phyloP scores from a whole-genome alignment of 225 moss, liverwort and hornwort species.

The Rhytidiadelphus loreus region DNA sequence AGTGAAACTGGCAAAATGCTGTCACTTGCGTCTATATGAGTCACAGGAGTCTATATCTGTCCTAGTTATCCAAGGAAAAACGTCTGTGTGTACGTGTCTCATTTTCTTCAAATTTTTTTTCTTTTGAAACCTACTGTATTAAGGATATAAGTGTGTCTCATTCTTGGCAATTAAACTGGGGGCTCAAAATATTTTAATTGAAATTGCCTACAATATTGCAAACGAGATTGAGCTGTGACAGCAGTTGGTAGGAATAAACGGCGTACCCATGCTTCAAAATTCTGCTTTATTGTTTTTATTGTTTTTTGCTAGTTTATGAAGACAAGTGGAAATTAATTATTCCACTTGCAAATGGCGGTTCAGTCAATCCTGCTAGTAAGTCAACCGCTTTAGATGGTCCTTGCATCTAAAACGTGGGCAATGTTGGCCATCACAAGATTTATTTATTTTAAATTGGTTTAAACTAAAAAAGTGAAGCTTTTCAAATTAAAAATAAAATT shows the following conservation, averaged over 20 bases:
- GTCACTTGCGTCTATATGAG: neutral
- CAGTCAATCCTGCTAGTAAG: neutral
- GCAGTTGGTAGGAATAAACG: neutral
- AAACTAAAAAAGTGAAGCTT: neutral
- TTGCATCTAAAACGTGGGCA: too few species aligned
- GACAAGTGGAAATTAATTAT: neutral
- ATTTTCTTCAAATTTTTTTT: neutral
- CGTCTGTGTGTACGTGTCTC: neutral
- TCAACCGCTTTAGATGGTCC: too few species aligned
- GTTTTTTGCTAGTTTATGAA: neutral
- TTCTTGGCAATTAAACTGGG: neutral
- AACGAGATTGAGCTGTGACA: neutral
- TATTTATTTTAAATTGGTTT: too few species aligned
- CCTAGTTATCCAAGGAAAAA: neutral
- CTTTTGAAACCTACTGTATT: neutral
- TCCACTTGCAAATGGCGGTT: neutral
- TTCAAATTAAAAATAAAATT: neutral
- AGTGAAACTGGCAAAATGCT: neutral
- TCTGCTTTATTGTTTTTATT: neutral
- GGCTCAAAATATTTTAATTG: neutral
- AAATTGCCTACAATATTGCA: neutral
- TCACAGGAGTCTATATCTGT: neutral
- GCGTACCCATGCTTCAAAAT: neutral
- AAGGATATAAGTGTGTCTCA: neutral
- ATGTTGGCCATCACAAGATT: too few species aligned